Percentiles rank a stretch among this genome's conserved stretches.
phyloP scores from a whole-genome alignment of 768 basidiomycete genomes.

The Tephrocybe sp. region DNA sequence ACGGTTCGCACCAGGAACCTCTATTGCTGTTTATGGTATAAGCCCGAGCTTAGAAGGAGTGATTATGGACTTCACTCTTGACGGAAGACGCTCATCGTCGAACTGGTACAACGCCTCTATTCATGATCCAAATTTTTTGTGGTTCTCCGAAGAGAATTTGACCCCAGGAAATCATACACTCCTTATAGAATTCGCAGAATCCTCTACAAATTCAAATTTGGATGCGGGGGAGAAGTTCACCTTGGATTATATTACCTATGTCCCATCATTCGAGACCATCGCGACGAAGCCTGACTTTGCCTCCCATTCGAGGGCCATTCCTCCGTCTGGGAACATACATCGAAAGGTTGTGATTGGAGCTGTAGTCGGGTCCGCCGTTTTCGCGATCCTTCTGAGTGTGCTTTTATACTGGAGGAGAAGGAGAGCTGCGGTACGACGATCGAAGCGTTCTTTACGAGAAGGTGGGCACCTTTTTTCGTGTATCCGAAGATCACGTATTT shows the following conservation, averaged over 20 bases:
- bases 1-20: not conserved
- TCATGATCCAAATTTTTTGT: not conserved
- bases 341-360: not conserved
- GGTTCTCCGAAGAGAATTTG: not conserved
- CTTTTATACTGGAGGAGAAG: not conserved
- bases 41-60: not conserved
- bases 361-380: not conserved
- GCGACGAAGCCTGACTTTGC: not conserved
- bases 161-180: not conserved
- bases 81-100: not conserved
- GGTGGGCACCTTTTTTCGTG: not conserved
- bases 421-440: not conserved
- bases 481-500: not conserved
- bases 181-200: not conserved
- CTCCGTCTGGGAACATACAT: not conserved
- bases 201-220: too few species aligned
- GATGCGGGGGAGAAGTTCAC: too few species aligned
- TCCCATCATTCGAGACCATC: not conserved
- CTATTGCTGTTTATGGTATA: not conserved
- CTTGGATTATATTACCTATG: not conserved
- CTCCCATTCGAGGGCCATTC: not conserved
- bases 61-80: not conserved
- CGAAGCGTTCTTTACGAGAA: not conserved
- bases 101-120: not conserved
- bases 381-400: not conserved